Conservation (phyloP, 139 green algal genomes). For the Spirogloea muscicola region DNA sequence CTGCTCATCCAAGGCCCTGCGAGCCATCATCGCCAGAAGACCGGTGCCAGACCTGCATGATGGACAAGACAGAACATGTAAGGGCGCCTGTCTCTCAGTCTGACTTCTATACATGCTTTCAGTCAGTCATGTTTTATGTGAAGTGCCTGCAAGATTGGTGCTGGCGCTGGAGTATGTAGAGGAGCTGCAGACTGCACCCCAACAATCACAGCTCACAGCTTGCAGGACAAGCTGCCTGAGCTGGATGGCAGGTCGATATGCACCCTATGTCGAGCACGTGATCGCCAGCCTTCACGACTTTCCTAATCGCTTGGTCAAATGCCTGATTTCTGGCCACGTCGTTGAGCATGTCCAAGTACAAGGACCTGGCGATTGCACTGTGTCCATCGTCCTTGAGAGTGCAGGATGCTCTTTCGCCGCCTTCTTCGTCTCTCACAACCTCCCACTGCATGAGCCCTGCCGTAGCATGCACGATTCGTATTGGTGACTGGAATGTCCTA, state of each 20-base stretch:
- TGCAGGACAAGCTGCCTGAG: no score
- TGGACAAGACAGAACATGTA: background rate
- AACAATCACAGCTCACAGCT: no score
- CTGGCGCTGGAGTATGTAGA: no score
- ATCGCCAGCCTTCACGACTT: constrained; percentile 21
- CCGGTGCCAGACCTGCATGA: constrained; percentile 23
- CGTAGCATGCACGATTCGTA: no score
- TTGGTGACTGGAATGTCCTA: no score
- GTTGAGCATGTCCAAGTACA: constrained; percentile 39
- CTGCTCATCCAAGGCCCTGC: constrained; percentile 2
- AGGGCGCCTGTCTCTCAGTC: background rate
- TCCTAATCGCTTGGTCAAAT: constrained; percentile 18
- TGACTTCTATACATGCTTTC: background rate
- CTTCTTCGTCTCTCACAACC: no score
- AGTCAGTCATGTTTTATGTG: background rate
- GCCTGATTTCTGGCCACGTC: constrained; percentile 16
- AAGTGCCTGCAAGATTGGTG: no score
- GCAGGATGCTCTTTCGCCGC: no score
- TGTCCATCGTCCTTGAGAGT: no score
- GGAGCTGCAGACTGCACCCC: no score
- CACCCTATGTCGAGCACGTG: constrained; percentile 39
- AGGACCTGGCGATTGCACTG: constrained; percentile 26
- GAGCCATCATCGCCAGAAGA: constrained; percentile 27
- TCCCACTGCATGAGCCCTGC: no score
- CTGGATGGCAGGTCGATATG: no score